Base-by-base conservation (phyloP, 306 rosid species). In the Cicer yamashitae region DNA sequence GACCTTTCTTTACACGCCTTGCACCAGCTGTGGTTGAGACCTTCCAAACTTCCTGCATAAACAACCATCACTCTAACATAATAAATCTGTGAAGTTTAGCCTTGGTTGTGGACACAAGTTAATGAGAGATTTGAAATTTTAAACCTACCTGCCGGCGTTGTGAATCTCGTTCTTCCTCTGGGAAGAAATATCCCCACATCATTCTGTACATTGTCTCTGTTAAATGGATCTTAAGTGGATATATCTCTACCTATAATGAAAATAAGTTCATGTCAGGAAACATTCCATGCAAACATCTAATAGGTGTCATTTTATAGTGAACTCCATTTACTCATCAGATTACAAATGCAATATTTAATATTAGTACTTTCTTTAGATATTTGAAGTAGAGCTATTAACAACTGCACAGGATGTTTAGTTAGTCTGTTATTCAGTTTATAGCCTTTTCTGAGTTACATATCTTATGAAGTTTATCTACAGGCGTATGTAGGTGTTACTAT, bases 161-260 rank as follows among this genome's bases (percentile, higher is more conserved):
- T 61, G 98, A 90, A 84, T 90, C 99, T 77, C 81, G 86, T 65
- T 85, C 93, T 82, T 92, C 98, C 52, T 86, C 99, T 9, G 92
- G 92, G 85, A 96, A 96, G 79, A 96, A 87, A 81, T 96, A 96
- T 25, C 75, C 97, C 99, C 99, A 96, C 96, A 96, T 92, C 96
- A 90, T 89, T 81, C 91, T 78, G 84, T 92, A 96, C 96, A 96
- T 92, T 4, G 91, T 67, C 88, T 96, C 99, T 1, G 92, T 88
- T 83, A 96, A 87, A 87, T 92, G 97, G 81, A 96, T 96, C 90
- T 89, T 96, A 54, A 96, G 99, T 62, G 98, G 99, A 82, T 89
- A 90, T 70, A 96, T 88, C 6, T 90, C 98, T 41, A 96, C 98
- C 93, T 92, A 69, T 71, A 82, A 76, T 57, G 57, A 53, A 79